Evolutionary conservation across 2,329 filamentous ascomycete genomes (phyloP).

Genomic region (Xylariaceae sp.): DNA sequence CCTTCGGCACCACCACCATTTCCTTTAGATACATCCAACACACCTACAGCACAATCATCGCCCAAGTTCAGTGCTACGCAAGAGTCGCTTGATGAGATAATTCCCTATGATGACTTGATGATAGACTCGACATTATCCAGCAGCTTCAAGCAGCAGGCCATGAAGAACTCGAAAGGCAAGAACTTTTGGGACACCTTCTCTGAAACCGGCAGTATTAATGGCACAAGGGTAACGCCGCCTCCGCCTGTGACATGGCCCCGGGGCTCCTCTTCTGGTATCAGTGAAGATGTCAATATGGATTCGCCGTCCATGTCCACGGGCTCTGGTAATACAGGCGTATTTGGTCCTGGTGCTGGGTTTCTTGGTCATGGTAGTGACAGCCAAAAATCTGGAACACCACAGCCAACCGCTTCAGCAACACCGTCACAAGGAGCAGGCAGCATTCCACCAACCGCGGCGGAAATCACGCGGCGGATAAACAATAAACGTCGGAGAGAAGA

Average conservation of each 20-base stretch:
- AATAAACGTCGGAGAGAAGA: constrained; percentile 88
- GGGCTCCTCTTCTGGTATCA: constrained; percentile 65
- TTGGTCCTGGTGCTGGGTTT: constrained; percentile 43
- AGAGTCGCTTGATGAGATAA: constrained; percentile 71
- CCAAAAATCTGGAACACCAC: constrained; percentile 47
- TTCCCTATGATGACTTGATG: constrained; percentile 74
- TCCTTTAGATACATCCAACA: constrained; percentile 55
- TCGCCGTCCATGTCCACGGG: constrained; percentile 60
- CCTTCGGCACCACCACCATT: constrained; percentile 42
- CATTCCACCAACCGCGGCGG: constrained; percentile 69
- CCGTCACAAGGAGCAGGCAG: constrained; percentile 41
- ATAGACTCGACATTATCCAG: constrained; percentile 63
- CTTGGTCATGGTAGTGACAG: constrained; percentile 37
- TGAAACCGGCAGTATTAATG: constrained; percentile 63
- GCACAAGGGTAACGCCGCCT: constrained; percentile 56
- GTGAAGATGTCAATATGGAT: constrained; percentile 77
- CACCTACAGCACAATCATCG: constrained; percentile 69
- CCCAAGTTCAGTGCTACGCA: constrained; percentile 68
- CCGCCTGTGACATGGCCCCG: constrained; percentile 70
- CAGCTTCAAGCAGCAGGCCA: constrained; percentile 77
- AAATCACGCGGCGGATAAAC: constrained; percentile 79
- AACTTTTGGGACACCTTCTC: constrained; percentile 83
- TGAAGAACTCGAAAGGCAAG: constrained; percentile 73
- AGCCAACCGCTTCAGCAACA: constrained; percentile 42
- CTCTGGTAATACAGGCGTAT: constrained; percentile 43